A percentile compares a stretch with the other conserved stretches of the same genome.
Evolutionary conservation across 371 early-diverging fungal species (phyloP).

Genomic region (Coemansia sp.): DNA sequence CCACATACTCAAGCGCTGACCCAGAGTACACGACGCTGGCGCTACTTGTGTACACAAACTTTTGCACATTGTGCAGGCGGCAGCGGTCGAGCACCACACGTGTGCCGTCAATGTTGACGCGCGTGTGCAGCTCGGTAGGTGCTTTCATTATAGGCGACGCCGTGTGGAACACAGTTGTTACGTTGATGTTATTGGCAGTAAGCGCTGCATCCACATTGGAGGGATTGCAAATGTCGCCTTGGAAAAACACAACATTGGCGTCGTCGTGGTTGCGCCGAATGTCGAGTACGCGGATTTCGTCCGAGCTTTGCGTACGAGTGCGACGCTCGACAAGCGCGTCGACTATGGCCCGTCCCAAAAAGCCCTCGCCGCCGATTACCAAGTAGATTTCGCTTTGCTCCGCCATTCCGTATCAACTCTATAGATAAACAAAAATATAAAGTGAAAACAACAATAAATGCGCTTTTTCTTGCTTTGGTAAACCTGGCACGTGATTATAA

Average conservation of each 20-base stretch:
- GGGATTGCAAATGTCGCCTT: conserved; percentile 75
- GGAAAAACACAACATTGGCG: conserved; percentile 61
- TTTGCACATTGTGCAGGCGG: conserved; percentile 62
- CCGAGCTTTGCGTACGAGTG: conserved; percentile 58
- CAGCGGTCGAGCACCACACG: conserved; percentile 81
- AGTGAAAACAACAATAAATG: background rate
- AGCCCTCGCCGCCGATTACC: conserved; percentile 89
- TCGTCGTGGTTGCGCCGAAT: conserved; percentile 60
- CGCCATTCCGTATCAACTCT: background rate
- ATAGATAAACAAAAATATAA: background rate
- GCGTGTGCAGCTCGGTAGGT: conserved; percentile 61
- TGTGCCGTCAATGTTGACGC: conserved; percentile 90
- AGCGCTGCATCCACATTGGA: conserved; percentile 68
- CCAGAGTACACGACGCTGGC: conserved; percentile 89
- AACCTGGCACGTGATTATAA: too few species aligned
- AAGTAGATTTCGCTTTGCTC: conserved; percentile 57
- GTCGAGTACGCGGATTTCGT: conserved; percentile 65
- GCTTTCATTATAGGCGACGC: conserved; percentile 86
- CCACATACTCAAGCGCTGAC: conserved; percentile 68
- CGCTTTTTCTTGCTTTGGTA: background rate
- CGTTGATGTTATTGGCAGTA: conserved; percentile 52
- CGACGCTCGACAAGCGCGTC: conserved; percentile 71
- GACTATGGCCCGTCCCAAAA: conserved; percentile 81
- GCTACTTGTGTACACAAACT: conserved; percentile 83
- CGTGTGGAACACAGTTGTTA: conserved; percentile 84